Evolutionary conservation across 2,329 filamentous ascomycete species (phyloP), one percentile per base, ranked within the genome.

Genomic region (Blastomyces parvus): DNA sequence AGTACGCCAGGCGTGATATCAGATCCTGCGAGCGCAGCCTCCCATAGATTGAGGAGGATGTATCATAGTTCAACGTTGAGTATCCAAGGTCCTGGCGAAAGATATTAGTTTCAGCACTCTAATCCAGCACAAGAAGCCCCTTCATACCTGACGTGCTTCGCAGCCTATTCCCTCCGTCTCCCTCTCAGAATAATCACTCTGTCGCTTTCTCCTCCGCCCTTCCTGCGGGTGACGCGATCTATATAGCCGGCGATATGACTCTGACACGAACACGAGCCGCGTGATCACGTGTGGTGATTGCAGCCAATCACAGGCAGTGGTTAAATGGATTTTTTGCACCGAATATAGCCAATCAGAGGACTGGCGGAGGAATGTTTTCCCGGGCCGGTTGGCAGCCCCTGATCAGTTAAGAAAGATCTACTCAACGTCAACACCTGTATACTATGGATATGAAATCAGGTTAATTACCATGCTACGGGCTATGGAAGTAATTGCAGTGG

Each of bases 321-420:
- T 38, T 13, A 3, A 6, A 2, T 22, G 19, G 1, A 8, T 5
- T 11, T 22, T 38, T 40, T 57, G 53, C 33, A n/a, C 30, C 17
- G 33, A 57, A 57, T 40, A 57, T 57, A 57, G 53, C 53, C 53
- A 57, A 57, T 57, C 30, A 57, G 53, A 40, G 53, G 17, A 17
- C 17, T 38, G 1, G 13, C 53, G 53, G 53, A n/a, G 19, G 1
- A 56, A 3, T 9, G 27, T 55, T 36, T n/a, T 30, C 5, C 52
- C 52, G 52, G 30, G 2, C 30, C 30, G 30, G 30, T 30, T 30
- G 30, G 6, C n/a, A n/a, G n/a, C n/a, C n/a, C n/a, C n/a, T n/a
- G n/a, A n/a, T n/a, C n/a, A n/a, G n/a, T n/a, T n/a, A n/a, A n/a
- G n/a, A n/a, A n/a, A n/a, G n/a, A n/a, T n/a, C n/a, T n/a, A n/a